Base-by-base conservation (phyloP, 1,139 yeast species). In the Scheffersomyces segobiensis region DNA sequence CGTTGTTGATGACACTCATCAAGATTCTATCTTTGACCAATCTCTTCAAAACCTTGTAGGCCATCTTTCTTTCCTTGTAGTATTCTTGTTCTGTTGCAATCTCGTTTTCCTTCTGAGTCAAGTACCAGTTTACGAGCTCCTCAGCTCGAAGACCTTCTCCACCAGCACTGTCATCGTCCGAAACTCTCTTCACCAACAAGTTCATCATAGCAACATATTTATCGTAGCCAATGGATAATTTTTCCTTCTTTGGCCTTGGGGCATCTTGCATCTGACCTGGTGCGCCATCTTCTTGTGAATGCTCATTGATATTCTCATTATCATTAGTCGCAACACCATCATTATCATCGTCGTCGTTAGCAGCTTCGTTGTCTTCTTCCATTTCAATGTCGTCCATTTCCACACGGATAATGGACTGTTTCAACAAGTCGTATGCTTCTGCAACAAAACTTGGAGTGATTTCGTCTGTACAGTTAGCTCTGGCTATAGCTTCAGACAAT, bases 361-460 rank as follows among this genome's bases (percentile, higher is more conserved):
- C 70, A 1, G 67, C 79, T 19, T 76, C 82, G 1, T 78, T 86
- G 20, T 85, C 93, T 18, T 86, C 96, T 14, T 88, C 96, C 56
- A 95, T 81, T 60, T 91, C 96, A 51, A 96, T 84, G 72, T 95
- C 99, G 66, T 95, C 99, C 75, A 90, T 90, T 70, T 95, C 98
- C 53, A 95, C 98, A 64, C 96, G 87, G 64, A 95, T 92, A 61
- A 95, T 93, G 52, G 97, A 91, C 74, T 92, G 97, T 68, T 96
- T 87, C 66, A 95, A 81, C 60, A 95, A 79, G 67, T 91, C 96
- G 72, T 90, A 93, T 0, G 99, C 99, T 71, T 96, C 99, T 2
- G 93, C 90, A 52, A 95, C 98, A 72, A 93, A 91, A 50, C 85
- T 83, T 26, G 97, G 93, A 0, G 96, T 88, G 60, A 96, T 91